A percentile compares a stretch with the other conserved stretches of the same genome.
These are phyloP conservation scores for Claviceps capensis DNA, from an alignment of 2,329 filamentous ascomycete genomes.

Conservation along the genomic window DNA sequence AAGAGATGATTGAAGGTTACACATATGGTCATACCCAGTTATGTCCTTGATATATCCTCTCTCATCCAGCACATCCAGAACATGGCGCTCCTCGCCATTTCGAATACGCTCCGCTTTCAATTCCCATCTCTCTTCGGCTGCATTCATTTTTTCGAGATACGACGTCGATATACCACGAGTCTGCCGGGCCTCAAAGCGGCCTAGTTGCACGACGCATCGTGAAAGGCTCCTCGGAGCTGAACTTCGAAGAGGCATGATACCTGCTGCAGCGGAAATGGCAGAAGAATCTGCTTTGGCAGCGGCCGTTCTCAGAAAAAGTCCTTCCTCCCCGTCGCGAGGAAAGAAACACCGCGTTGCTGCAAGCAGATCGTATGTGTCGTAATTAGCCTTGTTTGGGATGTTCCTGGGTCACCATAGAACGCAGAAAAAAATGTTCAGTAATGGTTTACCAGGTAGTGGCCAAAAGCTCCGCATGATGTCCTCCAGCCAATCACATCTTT, in stretches of 20 bases:
- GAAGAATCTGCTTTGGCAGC: background rate
- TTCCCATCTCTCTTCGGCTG: conserved; percentile 34
- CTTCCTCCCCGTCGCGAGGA: background rate
- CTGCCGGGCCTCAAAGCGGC: conserved; percentile 11
- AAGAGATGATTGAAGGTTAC: background rate
- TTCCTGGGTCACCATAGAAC: background rate
- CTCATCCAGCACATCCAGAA: conserved; percentile 54
- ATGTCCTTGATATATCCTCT: conserved; percentile 62
- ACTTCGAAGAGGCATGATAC: background rate
- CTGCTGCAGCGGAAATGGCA: background rate
- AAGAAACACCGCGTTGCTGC: background rate
- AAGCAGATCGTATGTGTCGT: background rate
- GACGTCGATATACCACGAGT: conserved; percentile 26
- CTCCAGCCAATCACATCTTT: conserved; percentile 17
- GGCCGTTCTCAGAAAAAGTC: background rate
- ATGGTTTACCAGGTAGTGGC: background rate
- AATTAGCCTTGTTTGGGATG: background rate
- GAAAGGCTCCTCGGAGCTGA: conserved; percentile 10
- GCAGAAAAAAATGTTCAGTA: too few relatives aligned
- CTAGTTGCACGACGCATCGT: conserved; percentile 12
- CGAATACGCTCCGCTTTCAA: conserved; percentile 31
- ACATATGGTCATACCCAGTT: conserved; percentile 46
- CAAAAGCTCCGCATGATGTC: conserved; percentile 12
- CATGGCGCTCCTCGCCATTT: conserved; percentile 34
- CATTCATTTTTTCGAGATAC: conserved; percentile 28